Evolutionary conservation across 345 rosid species (phyloP), one percentile per base, ranked within the genome.

Genomic region (Populus euphratica): DNA sequence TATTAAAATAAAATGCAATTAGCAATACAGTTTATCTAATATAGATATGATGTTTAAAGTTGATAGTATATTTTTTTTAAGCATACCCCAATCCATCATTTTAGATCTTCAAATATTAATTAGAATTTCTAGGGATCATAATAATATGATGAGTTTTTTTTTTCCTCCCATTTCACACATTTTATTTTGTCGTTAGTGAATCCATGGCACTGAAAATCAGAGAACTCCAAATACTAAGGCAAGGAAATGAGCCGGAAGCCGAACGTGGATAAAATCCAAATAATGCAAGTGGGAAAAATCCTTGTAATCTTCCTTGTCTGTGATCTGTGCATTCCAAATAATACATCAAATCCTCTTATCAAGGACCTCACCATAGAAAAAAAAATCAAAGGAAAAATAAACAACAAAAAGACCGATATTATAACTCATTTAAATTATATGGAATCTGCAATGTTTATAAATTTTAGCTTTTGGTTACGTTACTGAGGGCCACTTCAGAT

Each of bases 301-400:
- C 79, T 79, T 78, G 74, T 54, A 14, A 52, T 33, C 13, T 47
- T 73, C 36, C 36, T 68, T 43, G 52, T 63, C 70, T 74, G 68
- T 77, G 38, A 72, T 49, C 35, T 66, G 68, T 44, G 65, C 61
- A 47, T 73, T 63, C 52, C 67, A 12, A 72, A 73, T 56, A 36
- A 65, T 77, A 69, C 76, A 77, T 81, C 73, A 80, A 6, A 65
- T 77, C 77, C 78, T 56, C 33, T 0, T 79, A 31, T 74, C 23
- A 36, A 61, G 70, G 73, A 69, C 83, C 77, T 76, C 70, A 65
- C 7, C 6, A 20, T 43, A n/a, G 13, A 68, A 12, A 6, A 41
- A 39, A 33, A 76, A 62, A 39, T 20, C 31, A n/a, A 12, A 39
- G 8, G 21, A 49, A 33, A 59, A 33, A 31, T 50, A 29, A 52